Evolutionary conservation across 768 basidiomycete genomes (phyloP), one percentile per base, ranked within the genome.

Genomic region (Suillus brevipes): DNA sequence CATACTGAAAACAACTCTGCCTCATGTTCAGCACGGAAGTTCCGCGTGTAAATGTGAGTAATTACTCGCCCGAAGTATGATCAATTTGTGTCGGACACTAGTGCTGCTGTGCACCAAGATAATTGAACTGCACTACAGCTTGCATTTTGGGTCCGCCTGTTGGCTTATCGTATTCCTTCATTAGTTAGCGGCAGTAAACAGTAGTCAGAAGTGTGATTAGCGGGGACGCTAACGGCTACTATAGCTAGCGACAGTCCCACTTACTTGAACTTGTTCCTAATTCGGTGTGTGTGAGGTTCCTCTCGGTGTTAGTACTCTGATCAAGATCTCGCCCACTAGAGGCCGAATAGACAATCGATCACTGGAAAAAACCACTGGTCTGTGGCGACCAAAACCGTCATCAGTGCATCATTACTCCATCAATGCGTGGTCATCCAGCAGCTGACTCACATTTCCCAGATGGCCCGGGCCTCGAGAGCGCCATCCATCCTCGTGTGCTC

Each of bases 11-110:
- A 52, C 53, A 62, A 68, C 65, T 37, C 34, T 36, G 68, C 75
- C 76, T 76, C 75, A 65, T 78, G 75, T 60, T 67, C 8, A 58
- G 69, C 75, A 76, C 77, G 75, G 50, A 50, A 50, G 14, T 75
- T 78, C 66, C 68, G 70, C 72, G 73, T 74, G 73, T 72, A 69
- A 68, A 58, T 61, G 65, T 61, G 65, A 72, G 75, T 77, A 75
- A 75, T 71, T n/a, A 65, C 66, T 69, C 71, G 67, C 73, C 68
- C 49, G 65, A 60, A 31, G 31, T 25, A 59, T 31, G 58, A 28
- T 55, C 31, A 55, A 20, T 20, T n/a, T 34, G 31, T 34, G 53
- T 34, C 20, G 20, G 34, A 55, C 12, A 12, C 53, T 53, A 31
- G 16, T 2, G 52, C 25, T 55, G 53, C 53, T 36, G 31, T 34